Evolutionary conservation across 495 filamentous ascomycete species (phyloP).

Genomic region (Aspergillus kassunensis): DNA sequence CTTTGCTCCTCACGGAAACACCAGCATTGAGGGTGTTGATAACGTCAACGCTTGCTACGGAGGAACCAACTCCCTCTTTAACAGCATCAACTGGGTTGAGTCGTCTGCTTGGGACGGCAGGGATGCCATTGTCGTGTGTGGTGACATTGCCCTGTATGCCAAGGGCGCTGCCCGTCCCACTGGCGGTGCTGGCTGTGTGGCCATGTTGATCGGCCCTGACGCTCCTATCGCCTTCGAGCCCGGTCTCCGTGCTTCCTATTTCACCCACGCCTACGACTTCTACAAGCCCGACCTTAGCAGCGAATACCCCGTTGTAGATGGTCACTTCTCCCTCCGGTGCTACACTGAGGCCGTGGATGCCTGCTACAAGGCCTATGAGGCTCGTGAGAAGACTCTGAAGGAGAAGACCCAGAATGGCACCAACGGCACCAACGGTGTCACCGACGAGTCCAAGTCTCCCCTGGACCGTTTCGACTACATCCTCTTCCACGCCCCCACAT

Average conservation of each 20-base stretch:
- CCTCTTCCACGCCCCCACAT: slow-evolving; percentile 92
- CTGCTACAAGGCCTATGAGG: slow-evolving; percentile 93
- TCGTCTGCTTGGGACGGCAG: slow-evolving; percentile 97
- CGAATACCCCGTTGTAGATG: slow-evolving; percentile 97
- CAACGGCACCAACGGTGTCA: slow-evolving; percentile 56
- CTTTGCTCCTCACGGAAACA: slow-evolving; percentile 76
- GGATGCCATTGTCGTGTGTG: slow-evolving; percentile 87
- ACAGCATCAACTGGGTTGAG: slow-evolving; percentile 95
- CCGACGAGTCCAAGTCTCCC: slow-evolving; percentile 55
- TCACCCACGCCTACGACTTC: slow-evolving; percentile 97
- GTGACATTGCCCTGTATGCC: slow-evolving; percentile 97
- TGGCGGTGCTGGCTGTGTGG: slow-evolving; percentile 90
- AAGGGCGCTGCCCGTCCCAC: slow-evolving; percentile 94
- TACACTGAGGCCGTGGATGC: slow-evolving; percentile 93
- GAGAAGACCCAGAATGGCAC: slow-evolving; percentile 55
- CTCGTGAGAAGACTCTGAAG: slow-evolving; percentile 72
- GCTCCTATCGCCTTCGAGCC: slow-evolving; percentile 89
- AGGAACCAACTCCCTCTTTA: slow-evolving; percentile 96
- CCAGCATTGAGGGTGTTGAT: slow-evolving; percentile 95
- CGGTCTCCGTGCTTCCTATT: slow-evolving; percentile 86
- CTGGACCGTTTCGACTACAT: slow-evolving; percentile 96
- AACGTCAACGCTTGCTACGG: slow-evolving; percentile 98
- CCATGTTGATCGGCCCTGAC: slow-evolving; percentile 89
- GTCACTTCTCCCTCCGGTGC: slow-evolving; percentile 91
- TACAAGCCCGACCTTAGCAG: slow-evolving; percentile 98